Conservation (phyloP, 352 stramenopile species). For the Saprolegnia diclina region DNA sequence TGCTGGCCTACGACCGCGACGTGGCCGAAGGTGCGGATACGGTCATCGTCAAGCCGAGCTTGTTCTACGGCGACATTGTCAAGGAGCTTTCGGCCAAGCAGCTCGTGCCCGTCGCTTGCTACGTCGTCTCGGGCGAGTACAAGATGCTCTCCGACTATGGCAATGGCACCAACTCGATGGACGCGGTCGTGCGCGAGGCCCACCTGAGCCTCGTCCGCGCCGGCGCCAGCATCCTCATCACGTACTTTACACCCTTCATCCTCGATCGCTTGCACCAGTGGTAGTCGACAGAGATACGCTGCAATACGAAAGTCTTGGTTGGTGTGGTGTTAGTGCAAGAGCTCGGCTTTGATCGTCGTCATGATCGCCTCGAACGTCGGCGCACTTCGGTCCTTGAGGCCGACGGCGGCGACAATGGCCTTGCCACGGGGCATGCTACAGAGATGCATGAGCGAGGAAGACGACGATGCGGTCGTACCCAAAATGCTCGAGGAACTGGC, state of each 20-base stretch:
- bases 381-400: constrained; percentile 71
- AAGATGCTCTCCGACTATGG: constrained; percentile 98
- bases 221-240: constrained; percentile 97
- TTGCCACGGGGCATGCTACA: constrained; percentile 53
- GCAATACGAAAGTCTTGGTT: background rate
- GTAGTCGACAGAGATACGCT: constrained; percentile 41
- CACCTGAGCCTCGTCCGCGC: constrained; percentile 83
- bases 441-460: background rate
- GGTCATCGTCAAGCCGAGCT: constrained; percentile 98
- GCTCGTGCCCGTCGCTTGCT: constrained; percentile 94
- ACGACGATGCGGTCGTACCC: constrained; percentile 39
- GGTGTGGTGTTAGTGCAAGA: background rate
- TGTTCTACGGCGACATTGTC: constrained; percentile 99
- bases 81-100: constrained; percentile 88
- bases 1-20: constrained; percentile 73
- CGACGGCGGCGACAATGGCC: constrained; percentile 63
- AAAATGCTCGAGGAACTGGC: constrained; percentile 80
- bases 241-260: constrained; percentile 94
- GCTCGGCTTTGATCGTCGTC: constrained; percentile 17
- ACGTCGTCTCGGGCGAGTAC: constrained; percentile 99
- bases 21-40: constrained; percentile 94
- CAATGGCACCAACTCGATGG: constrained; percentile 69
- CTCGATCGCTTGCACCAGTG: constrained; percentile 76
- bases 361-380: constrained; percentile 69
- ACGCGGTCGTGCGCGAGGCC: constrained; percentile 78